phyloP scores from a whole-genome alignment of 1,139 yeast species.

The Suhomyces yuchorum region DNA sequence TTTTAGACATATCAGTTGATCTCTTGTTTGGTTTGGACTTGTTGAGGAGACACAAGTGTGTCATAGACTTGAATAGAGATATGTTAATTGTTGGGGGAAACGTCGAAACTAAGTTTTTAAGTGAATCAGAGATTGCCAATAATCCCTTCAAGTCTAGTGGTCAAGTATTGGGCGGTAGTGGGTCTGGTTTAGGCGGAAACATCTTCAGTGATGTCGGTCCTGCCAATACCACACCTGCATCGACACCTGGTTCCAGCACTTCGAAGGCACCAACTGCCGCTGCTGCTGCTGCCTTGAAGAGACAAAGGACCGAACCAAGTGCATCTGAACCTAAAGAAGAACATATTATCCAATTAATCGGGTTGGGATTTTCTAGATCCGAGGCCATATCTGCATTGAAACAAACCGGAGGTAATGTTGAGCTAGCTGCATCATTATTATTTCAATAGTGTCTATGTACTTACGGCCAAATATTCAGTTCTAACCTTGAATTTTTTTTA shows the following conservation, averaged over 20 bases:
- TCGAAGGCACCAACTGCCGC: conserved; percentile 19
- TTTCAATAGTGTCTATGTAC: conserved; percentile 36
- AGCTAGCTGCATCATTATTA: conserved; percentile 78
- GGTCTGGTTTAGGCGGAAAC: conserved; percentile 37
- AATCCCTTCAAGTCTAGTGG: conserved; percentile 1
- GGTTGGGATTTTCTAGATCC: conserved; percentile 68
- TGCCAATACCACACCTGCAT: conserved; percentile 8
- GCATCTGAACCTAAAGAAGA: conserved; percentile 33
- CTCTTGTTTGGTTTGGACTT: conserved; percentile 70
- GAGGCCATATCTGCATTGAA: conserved; percentile 69
- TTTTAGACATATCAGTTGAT: conserved; percentile 76
- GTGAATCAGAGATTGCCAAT: conserved; percentile 55
- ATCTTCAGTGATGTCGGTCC: conserved; percentile 31
- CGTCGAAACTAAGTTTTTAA: conserved; percentile 67
- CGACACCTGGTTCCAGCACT: conserved; percentile 12
- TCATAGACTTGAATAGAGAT: conserved; percentile 70
- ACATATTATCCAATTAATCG: conserved; percentile 56
- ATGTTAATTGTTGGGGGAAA: conserved; percentile 71
- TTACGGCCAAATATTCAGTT: neutral
- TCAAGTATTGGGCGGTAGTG: conserved; percentile 11
- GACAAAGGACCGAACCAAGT: conserved; percentile 19
- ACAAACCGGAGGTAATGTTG: conserved; percentile 74
- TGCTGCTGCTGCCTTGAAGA: conserved; percentile 32
- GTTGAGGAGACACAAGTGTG: conserved; percentile 86
- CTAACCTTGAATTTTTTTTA: neutral